These are phyloP conservation scores for Phaeosphaeriaceae sp. DNA, from an alignment of 2,329 filamentous ascomycete genomes.

Conservation along the genomic window DNA sequence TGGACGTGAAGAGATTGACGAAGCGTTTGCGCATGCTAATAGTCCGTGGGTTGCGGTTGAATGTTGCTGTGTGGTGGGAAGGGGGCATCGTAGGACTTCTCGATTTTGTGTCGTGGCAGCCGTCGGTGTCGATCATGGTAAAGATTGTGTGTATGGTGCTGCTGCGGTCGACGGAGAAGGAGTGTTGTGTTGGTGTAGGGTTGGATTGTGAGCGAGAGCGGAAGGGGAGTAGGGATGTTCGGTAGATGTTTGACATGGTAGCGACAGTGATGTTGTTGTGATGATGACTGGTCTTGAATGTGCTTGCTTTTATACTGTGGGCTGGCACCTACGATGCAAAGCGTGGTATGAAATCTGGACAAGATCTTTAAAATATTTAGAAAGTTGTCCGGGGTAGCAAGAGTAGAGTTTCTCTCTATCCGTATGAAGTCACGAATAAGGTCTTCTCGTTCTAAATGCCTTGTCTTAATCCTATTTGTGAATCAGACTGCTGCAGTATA, in stretches of 20 bases:
- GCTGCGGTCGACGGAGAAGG: conserved; percentile 1
- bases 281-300: neutral
- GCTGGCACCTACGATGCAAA: neutral
- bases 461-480: neutral
- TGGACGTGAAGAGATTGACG: neutral
- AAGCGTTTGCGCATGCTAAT: conserved; percentile 2
- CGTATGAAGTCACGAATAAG: too few relatives aligned
- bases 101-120: conserved; percentile 1
- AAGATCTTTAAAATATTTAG: neutral
- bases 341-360: neutral
- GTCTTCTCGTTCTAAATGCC: too few relatives aligned
- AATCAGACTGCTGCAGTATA: neutral
- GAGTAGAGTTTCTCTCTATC: neutral
- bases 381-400: neutral
- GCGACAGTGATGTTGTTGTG: neutral
- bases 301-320: neutral
- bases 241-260: neutral
- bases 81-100: neutral
- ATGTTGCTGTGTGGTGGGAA: neutral
- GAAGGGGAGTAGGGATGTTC: neutral
- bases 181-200: neutral
- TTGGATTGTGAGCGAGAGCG: neutral
- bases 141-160: neutral
- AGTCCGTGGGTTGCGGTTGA: neutral
- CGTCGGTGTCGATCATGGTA: conserved; percentile 6